Conservation (phyloP, 371 early-diverging fungal genomes). For the Circinella umbellata region DNA sequence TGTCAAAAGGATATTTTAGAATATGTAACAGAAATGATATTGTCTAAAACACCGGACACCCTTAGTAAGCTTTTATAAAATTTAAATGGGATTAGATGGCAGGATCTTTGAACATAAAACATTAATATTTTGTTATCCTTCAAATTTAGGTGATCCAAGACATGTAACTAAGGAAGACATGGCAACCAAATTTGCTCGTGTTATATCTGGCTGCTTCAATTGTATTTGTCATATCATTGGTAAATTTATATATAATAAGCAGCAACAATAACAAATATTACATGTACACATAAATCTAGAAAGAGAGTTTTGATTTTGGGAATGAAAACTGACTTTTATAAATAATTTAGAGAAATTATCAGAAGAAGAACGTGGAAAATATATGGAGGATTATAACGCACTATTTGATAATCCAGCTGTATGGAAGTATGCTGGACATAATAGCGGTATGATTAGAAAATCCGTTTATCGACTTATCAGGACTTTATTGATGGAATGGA, state of each 20-base stretch:
- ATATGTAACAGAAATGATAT: slow-evolving; percentile 57
- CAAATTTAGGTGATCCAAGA: slow-evolving; percentile 54
- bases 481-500: slow-evolving; percentile 40
- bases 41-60: slow-evolving; percentile 66
- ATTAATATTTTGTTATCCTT: no score
- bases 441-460: slow-evolving; percentile 54
- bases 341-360: slow-evolving; percentile 34
- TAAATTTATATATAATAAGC: slow-evolving; percentile 14
- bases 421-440: slow-evolving; percentile 53
- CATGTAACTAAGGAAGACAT: slow-evolving; percentile 70
- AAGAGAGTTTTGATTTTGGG: not conserved
- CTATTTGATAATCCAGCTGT: slow-evolving; percentile 54
- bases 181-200: slow-evolving; percentile 63
- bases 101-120: no score
- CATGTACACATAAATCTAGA: no score
- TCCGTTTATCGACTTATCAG: slow-evolving; percentile 55
- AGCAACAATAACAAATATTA: no score
- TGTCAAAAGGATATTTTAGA: slow-evolving; percentile 65
- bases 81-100: not conserved
- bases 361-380: slow-evolving; percentile 42
- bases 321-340: not conserved
- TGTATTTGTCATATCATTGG: slow-evolving; percentile 59
- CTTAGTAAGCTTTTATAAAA: slow-evolving; percentile 44
- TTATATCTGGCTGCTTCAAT: slow-evolving; percentile 57
- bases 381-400: slow-evolving; percentile 42